Evolutionary conservation across 768 basidiomycete genomes (phyloP), one percentile per base, ranked within the genome.

Genomic region (Mycena latifolia): DNA sequence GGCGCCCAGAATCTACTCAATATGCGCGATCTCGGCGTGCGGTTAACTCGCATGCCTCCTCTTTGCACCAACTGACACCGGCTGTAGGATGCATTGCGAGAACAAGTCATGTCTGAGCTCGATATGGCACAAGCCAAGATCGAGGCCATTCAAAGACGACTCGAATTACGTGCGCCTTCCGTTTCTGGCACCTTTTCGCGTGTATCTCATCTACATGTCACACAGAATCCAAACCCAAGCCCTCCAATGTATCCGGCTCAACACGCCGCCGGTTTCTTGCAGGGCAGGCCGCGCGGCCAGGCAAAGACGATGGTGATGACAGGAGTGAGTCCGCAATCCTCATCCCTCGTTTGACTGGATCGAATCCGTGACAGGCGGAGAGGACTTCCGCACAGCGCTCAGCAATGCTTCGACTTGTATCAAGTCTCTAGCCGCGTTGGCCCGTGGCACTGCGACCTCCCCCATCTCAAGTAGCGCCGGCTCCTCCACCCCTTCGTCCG

Each of bases 1-100:
- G 96, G 96, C 14, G 96, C 96, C 0, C 94, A 96, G 81, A 95
- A 92, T 70, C 84, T 98, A 66, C 81, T 98, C 17, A 88, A 89
- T 70, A 90, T 93, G 78, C 78, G 61, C 15, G 57, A 52, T 58
- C 72, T 76, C 43, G 56, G 66, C 9, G 67, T 67, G 28, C 63
- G 61, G 20, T 53, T 63, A 8, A 56, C 55, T 60, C 53, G 14
- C 43, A 55, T 18, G 28, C 24, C 31, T 56, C 52, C 25, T 28
- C 20, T 54, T 43, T 29, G 5, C 47, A 28, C 61, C 54, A 27
- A 35, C 74, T 46, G 45, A 50, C 41, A 27, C 61, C 12, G 29
- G 48, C 41, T 31, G 1, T 69, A 92, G 88, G 89, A 88, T 61
- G 79, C 80, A n/a, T 85, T 94, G 69, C 86, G 92, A 37, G 75